Evolutionary conservation across 169 alveolate species (phyloP), one percentile per base, ranked within the genome.

Genomic region (Theileria sp.): DNA sequence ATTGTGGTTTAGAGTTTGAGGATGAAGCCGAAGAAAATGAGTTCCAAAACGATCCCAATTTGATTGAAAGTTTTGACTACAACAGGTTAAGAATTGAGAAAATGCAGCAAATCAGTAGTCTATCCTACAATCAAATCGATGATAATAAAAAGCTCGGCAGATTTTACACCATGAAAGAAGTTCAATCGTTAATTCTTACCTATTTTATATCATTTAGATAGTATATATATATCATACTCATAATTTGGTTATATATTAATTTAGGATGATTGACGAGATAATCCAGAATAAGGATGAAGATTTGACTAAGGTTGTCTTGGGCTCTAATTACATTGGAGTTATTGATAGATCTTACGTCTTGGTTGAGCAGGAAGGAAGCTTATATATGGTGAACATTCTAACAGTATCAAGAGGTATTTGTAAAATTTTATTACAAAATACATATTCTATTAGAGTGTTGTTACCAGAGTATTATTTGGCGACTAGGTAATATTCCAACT

Each of bases 311-410:
- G 73, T 79, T 64, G 67, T 89, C 26, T 72, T 78, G 62, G 82
- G 88, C 25, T 92, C 94, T 5, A 80, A 73, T 36, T 79, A 77
- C 77, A 94, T 92, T 13, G 95, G 95, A 8, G 77, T 87, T 13
- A 87, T 80, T 12, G 95, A 92, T 68, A 77, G 51, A 56, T 76
- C 80, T 34, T 79, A 83, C 68, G 76, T 92, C 54, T 38, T 92
- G 44, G 79, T 92, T 49, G 95, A 92, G 69, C 89, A 92, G 79
- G 77, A 86, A 7, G 87, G 75, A 44, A 72, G 68, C 49, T 76
- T 89, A n/a, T 72, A 74, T 49, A 76, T 89, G 90, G 81, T 89
- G 34, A 87, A 89, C 80, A 86, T 89, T 10, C 38, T 77, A 19
- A 67, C 49, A 54, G 75, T 82, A 5, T 82, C 79, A 15, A 83